Evolutionary conservation across 1,139 yeast species (phyloP), one percentile per base, ranked within the genome.

Genomic region (Wickerhamiella pararugosa): DNA sequence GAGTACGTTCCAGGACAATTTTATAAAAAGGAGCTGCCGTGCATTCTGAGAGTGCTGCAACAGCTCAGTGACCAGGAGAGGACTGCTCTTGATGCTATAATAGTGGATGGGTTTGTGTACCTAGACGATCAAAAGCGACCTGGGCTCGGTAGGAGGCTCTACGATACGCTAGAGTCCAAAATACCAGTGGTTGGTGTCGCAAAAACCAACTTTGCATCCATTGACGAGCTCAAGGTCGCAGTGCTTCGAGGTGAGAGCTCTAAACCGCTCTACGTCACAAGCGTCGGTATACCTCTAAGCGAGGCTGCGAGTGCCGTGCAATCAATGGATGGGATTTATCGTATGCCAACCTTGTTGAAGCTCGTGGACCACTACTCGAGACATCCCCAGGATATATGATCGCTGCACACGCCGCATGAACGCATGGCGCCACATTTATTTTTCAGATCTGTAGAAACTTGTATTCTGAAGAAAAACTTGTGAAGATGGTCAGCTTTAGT

Each of bases 401-500:
- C 8, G 30, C 7, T 31, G 31, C 31, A 29, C 15, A 27, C 34
- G 10, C 10, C 9, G 9, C 15, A 8, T 32, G 34, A 8, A 11
- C 25, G n/a, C 11, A 8, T 15, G 10, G 11, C 11, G 25, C 25
- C 34, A 10, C 21, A 7, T 21, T 21, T 9, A 21, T 36, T 29
- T 29, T 29, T 28, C 9, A 15, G 10, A 21, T 8, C 7, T 25
- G 8, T 25, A n/a, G 7, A 6, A 7, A 15, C 29, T 25, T n/a
- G 10, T 21, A 34, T 29, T 8, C 25, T 15, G 7, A 25, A 27
- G 10, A 35, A 25, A 26, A 30, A 15, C 21, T 15, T 4, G 21
- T 15, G 21, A 15, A 15, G 5, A 65, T 65, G 69, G 69, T 65
- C 39, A 64, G 67, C 53, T 65, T 65, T 54, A 61, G 65, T 9